Evolutionary conservation across 495 filamentous ascomycete species (phyloP).

Genomic region (Platismatia glauca): DNA sequence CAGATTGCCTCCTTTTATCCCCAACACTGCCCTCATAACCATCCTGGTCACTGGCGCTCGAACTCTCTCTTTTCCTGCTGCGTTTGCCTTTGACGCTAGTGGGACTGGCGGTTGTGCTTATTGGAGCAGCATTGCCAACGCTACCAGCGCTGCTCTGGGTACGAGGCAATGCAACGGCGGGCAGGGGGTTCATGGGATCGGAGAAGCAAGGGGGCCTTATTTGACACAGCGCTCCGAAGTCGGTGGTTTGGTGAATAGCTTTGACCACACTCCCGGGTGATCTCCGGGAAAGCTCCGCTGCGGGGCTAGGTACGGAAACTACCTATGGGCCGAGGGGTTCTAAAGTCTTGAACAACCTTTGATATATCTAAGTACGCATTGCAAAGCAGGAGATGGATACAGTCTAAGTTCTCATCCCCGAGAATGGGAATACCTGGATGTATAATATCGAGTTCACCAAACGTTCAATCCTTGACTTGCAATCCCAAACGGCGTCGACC

Average conservation of each 20-base stretch:
- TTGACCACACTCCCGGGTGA: neutral
- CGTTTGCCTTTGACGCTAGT: slow-evolving; percentile 36
- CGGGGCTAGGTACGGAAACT: no score
- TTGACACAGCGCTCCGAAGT: slow-evolving; percentile 8
- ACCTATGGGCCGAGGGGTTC: no score
- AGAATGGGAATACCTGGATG: no score
- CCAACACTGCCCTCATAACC: slow-evolving; percentile 53
- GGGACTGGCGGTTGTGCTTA: slow-evolving; percentile 14
- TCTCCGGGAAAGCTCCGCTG: no score
- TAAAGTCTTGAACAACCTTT: no score
- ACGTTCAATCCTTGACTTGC: no score
- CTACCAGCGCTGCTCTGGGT: slow-evolving; percentile 17
- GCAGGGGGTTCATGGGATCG: slow-evolving; percentile 13
- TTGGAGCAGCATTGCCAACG: slow-evolving; percentile 6
- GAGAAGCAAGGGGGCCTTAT: neutral
- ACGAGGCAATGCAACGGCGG: slow-evolving; percentile 9
- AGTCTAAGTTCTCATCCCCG: no score
- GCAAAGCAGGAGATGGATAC: no score
- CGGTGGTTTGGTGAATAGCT: neutral
- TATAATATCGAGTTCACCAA: no score
- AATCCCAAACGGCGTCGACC: no score
- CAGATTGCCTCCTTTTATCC: slow-evolving; percentile 54
- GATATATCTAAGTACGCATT: no score
- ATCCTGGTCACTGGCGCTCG: slow-evolving; percentile 61
- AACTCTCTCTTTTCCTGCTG: slow-evolving; percentile 51